These are phyloP conservation scores for Mytilinidion resinicola DNA, from an alignment of 495 filamentous ascomycete species.

Conservation along the genomic window DNA sequence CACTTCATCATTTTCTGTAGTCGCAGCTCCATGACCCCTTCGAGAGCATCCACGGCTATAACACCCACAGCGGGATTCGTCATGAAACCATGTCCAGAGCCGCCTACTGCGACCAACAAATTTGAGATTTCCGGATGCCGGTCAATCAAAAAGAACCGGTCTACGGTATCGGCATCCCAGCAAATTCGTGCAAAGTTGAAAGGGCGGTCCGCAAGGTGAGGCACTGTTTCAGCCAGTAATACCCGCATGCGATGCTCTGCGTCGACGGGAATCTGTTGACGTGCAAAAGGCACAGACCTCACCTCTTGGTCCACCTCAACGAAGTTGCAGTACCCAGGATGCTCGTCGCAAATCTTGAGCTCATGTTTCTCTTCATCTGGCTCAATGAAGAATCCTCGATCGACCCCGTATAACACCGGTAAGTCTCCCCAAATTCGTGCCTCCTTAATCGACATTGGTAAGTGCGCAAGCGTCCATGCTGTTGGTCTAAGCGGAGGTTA, in stretches of 20 bases:
- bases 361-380: slow-evolving; percentile 46
- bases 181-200: slow-evolving; percentile 48
- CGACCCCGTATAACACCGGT: slow-evolving; percentile 48
- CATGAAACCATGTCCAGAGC: slow-evolving; percentile 49
- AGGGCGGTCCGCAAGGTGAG: slow-evolving; percentile 43
- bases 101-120: slow-evolving; percentile 46
- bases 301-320: slow-evolving; percentile 28
- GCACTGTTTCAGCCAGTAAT: slow-evolving; percentile 47
- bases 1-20: slow-evolving; percentile 43
- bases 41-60: slow-evolving; percentile 43
- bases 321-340: slow-evolving; percentile 50
- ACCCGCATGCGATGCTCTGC: slow-evolving; percentile 39
- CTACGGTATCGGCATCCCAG: slow-evolving; percentile 50
- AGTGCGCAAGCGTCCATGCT: slow-evolving; percentile 50
- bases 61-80: slow-evolving; percentile 46
- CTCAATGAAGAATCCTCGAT: slow-evolving; percentile 52
- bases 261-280: slow-evolving; percentile 44
- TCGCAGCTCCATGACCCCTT: slow-evolving; percentile 38
- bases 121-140: slow-evolving; percentile 37
- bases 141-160: slow-evolving; percentile 47
- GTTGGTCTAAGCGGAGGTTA: slow-evolving; percentile 39
- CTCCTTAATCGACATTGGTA: slow-evolving; percentile 44
- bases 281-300: slow-evolving; percentile 43
- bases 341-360: slow-evolving; percentile 53
- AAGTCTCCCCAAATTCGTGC: slow-evolving; percentile 39